These are phyloP conservation scores for Leishmania tarentolae DNA, from an alignment of 208 protist genomes.

Conservation along the genomic window DNA sequence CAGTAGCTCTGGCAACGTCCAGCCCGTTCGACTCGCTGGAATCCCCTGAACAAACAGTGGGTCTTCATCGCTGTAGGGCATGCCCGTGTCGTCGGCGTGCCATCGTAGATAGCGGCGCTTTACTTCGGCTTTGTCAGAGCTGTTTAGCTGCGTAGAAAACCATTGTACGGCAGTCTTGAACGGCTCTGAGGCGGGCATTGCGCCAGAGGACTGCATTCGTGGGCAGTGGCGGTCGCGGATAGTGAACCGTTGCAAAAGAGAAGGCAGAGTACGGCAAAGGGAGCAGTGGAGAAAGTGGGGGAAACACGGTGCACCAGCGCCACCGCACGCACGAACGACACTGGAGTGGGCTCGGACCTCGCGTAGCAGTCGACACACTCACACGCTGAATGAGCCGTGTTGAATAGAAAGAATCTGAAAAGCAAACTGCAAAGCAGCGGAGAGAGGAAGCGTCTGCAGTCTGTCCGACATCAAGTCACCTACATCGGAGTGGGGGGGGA, in stretches of 20 bases:
- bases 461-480: background rate
- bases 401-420: background rate
- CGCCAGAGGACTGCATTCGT: background rate
- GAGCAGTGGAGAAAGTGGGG: background rate
- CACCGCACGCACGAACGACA: background rate
- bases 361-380: background rate
- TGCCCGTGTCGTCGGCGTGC: constrained; percentile 17
- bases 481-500: background rate
- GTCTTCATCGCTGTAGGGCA: constrained; percentile 13
- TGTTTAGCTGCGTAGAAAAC: constrained; percentile 45
- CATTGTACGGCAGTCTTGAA: constrained; percentile 25
- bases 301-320: background rate
- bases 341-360: background rate
- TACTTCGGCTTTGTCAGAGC: constrained; percentile 50
- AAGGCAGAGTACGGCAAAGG: background rate
- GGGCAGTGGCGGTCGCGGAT: background rate
- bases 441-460: background rate
- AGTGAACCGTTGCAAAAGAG: background rate
- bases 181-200: constrained; percentile 3
- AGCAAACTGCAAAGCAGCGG: background rate
- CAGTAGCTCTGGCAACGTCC: constrained; percentile 32
- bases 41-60: constrained; percentile 14
- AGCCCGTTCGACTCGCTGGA: background rate
- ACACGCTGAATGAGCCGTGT: background rate
- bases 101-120: constrained; percentile 64